Conservation (phyloP, 345 rosid genomes). For the Raphanus raphanistrum region DNA sequence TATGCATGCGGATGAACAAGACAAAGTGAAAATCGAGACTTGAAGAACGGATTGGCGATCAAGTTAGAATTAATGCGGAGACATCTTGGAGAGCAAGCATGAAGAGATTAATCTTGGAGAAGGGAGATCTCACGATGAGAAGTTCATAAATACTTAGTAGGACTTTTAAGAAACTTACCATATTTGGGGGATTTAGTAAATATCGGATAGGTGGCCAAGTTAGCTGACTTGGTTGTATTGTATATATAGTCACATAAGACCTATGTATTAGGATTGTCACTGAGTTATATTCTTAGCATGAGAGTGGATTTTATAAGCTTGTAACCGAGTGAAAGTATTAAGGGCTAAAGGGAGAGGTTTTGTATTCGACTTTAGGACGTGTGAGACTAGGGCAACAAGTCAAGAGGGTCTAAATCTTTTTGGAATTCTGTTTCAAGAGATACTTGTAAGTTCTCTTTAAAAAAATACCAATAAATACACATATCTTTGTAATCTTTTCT, state of each 20-base stretch:
- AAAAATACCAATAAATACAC: background rate
- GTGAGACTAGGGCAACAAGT: background rate
- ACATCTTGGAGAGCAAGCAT: background rate
- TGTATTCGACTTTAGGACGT: no score
- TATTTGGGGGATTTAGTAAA: background rate
- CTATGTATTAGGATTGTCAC: background rate
- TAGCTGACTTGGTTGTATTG: background rate
- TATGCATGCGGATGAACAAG: background rate
- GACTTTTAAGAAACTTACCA: background rate
- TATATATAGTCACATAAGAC: background rate
- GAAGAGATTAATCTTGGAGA: background rate
- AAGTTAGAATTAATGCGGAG: background rate
- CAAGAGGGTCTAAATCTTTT: background rate
- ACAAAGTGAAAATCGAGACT: background rate
- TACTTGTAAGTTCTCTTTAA: background rate
- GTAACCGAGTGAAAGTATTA: no score
- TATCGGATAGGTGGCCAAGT: background rate
- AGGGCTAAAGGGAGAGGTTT: no score
- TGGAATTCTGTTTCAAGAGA: background rate
- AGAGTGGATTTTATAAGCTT: background rate
- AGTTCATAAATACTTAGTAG: background rate
- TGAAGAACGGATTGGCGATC: background rate
- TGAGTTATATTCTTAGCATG: background rate
- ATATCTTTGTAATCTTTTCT: background rate
- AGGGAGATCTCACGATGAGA: background rate